These are phyloP conservation scores for Hymenochaete sp. DNA, from an alignment of 1,284 basidiomycete species.

Conservation along the genomic window DNA sequence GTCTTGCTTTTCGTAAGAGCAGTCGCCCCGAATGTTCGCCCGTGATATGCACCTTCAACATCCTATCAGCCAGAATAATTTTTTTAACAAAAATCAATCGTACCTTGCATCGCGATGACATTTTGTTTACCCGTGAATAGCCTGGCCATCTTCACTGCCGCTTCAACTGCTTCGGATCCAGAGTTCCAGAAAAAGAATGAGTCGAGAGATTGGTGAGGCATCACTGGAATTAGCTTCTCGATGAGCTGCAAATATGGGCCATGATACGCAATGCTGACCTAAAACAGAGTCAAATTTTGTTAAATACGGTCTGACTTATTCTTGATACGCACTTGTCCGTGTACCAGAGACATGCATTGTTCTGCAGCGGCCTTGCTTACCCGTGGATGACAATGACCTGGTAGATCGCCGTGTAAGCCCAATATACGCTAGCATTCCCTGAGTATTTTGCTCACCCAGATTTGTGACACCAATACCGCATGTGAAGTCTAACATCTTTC, in stretches of 20 bases:
- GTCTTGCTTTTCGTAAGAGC: constrained; percentile 88
- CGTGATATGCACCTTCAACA: constrained; percentile 71
- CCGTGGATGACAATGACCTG: constrained; percentile 82
- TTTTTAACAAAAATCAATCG: constrained; percentile 3
- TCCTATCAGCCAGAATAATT: not conserved
- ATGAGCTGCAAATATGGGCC: constrained; percentile 72
- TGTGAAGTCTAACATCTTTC: constrained; percentile 74
- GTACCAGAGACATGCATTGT: constrained; percentile 76
- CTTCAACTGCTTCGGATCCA: constrained; percentile 86
- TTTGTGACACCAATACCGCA: constrained; percentile 80
- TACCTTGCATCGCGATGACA: constrained; percentile 84
- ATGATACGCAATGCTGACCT: constrained; percentile 77
- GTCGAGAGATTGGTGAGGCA: constrained; percentile 83
- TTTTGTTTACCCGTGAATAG: constrained; percentile 73
- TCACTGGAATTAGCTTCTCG: constrained; percentile 67
- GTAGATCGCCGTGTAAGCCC: constrained; percentile 7
- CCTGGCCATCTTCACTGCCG: constrained; percentile 74
- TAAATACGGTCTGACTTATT: not conserved
- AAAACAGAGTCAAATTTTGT: constrained; percentile 7
- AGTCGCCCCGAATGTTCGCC: constrained; percentile 82
- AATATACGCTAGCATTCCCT: constrained; percentile 9
- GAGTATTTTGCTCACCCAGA: constrained; percentile 43
- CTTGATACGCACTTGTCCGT: constrained; percentile 49
- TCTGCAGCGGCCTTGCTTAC: constrained; percentile 81
- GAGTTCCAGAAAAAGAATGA: constrained; percentile 98